Percentiles rank a stretch among this genome's conserved stretches.
phyloP scores from a whole-genome alignment of 805 yeast genomes.

The Nakazawaea sp. region DNA sequence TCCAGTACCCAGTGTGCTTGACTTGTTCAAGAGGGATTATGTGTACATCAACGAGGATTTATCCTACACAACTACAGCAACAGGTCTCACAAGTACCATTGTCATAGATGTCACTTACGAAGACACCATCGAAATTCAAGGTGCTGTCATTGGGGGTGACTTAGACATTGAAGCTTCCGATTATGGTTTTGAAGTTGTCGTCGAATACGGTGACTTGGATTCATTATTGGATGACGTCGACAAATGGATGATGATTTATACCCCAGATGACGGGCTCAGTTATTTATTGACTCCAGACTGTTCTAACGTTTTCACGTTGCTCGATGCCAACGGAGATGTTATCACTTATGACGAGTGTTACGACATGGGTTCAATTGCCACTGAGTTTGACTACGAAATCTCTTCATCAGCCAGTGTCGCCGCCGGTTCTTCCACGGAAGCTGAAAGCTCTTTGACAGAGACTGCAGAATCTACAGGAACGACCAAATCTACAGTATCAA shows the following conservation, averaged over 20 bases:
- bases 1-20: neutral
- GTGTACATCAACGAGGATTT: slow-evolving; percentile 1
- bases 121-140: slow-evolving; percentile 4
- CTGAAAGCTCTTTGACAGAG: neutral
- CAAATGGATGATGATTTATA: slow-evolving; percentile 10
- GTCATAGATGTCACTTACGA: slow-evolving; percentile 5
- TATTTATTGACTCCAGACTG: slow-evolving; percentile 10
- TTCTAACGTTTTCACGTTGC: slow-evolving; percentile 8
- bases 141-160: slow-evolving; percentile 3
- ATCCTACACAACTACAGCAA: slow-evolving; percentile 6
- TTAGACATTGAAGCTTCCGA: slow-evolving; percentile 6
- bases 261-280: slow-evolving; percentile 3
- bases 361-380: slow-evolving; percentile 5
- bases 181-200: slow-evolving; percentile 7
- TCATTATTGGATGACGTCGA: slow-evolving; percentile 3
- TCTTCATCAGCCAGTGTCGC: slow-evolving; percentile 1
- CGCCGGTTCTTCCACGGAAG: neutral
- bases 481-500: neutral
- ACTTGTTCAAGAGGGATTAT: slow-evolving; percentile 5
- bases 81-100: slow-evolving; percentile 7
- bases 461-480: neutral
- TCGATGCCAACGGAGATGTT: slow-evolving; percentile 4
- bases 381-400: neutral
- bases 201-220: slow-evolving; percentile 1
- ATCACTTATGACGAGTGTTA: slow-evolving; percentile 9